These are phyloP conservation scores for Croton laevigatus DNA, from an alignment of 441 rosid genomes.

Conservation along the genomic window DNA sequence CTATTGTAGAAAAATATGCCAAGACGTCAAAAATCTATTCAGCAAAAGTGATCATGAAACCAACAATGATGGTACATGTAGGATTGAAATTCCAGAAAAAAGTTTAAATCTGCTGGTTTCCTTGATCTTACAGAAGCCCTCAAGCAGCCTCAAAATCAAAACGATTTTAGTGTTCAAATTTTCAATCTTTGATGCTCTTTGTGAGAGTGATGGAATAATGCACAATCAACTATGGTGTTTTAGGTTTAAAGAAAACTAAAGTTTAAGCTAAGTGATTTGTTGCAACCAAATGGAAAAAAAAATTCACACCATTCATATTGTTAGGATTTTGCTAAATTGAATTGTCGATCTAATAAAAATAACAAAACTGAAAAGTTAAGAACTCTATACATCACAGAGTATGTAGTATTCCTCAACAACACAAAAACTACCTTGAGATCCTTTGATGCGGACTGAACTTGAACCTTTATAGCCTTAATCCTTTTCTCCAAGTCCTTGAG, in stretches of 20 bases:
- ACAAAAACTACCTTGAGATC: slow-evolving; percentile 69
- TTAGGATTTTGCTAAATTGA: not conserved
- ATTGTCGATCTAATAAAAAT: not conserved
- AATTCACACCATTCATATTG: not conserved
- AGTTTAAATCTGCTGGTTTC: not conserved
- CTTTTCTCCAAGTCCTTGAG: slow-evolving; percentile 76
- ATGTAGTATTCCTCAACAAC: slow-evolving; percentile 5
- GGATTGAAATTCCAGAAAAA: slow-evolving; percentile 5
- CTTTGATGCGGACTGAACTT: slow-evolving; percentile 79
- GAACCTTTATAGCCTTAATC: slow-evolving; percentile 69
- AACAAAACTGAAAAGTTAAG: not conserved
- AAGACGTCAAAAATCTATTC: slow-evolving; percentile 9
- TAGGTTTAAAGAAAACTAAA: not conserved
- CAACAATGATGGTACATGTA: not conserved
- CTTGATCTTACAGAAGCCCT: not conserved
- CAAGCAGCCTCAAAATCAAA: not conserved
- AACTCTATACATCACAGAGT: not conserved
- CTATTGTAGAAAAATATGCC: slow-evolving; percentile 37
- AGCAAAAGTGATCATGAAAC: not conserved
- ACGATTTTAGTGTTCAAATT: not conserved
- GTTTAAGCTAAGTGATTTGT: not conserved
- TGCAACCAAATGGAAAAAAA: too few relatives aligned
- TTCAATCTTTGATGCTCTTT: not conserved
- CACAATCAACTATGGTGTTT: not conserved
- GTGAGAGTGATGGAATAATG: not conserved